Base-by-base conservation (phyloP, 345 rosid species). In the Bruguiera gymnorhiza region DNA sequence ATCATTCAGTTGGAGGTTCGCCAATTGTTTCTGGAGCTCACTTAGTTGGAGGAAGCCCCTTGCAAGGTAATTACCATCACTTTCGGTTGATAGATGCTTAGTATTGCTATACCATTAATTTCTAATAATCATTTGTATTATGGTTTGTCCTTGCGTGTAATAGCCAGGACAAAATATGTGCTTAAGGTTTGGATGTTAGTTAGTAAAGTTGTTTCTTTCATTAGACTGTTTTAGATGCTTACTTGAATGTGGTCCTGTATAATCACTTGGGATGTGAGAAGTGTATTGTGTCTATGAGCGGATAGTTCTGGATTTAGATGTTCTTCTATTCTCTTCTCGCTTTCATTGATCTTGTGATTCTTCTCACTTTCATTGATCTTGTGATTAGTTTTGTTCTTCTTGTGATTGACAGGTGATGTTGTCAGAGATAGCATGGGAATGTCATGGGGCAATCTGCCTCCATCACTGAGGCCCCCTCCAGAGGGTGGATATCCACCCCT, bases 401-500 rank as follows among this genome's bases (percentile, higher is more conserved):
- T 70, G 37, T 62, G 62, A 52, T 62, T 20, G 43, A 48, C 75
- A 86, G 95, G 84, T 76, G 77, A 75, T 59, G 75, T 73, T 59
- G 68, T 73, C 66, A 79, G 76, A 48, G 80, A 77, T 66, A 73
- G 75, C 63, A 62, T 60, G 68, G 86, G 85, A 69, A 78, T 75
- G 75, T 70, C 88, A 23, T 95, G 90, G 97, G 86, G 86, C 16
- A 84, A 88, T 80, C 85, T 95, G 70, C 97, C 97, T 20, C 97
- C 91, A 23, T 95, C 97, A 5, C 80, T 95, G 69, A 80, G 78
- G 84, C 99, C 97, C 69, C 93, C 96, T 58, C 92, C 97, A 0
- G 93, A 89, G 64, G 82, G 86, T 29, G 96, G 92, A 74, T 92
- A 88, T 74, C 89, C 70, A 1, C 78, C 77, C 32, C 84, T 79